Conservation (phyloP, 2,329 filamentous ascomycete species). For the Trichoderma sp. region DNA sequence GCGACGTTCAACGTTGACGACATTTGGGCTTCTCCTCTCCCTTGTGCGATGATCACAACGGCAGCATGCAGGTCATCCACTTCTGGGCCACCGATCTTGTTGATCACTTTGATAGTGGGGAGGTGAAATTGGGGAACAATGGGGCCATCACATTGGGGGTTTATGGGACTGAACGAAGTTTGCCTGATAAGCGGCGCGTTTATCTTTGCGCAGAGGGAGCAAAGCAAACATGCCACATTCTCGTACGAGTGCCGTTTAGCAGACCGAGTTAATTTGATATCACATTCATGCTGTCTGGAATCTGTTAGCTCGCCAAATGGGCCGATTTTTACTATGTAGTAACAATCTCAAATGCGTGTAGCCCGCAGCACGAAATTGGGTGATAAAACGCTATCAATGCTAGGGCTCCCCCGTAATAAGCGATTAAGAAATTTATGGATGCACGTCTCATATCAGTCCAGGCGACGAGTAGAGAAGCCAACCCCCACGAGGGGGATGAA, state of each 20-base stretch:
- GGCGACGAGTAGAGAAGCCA: background rate
- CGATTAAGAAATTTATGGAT: background rate
- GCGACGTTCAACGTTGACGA: constrained; percentile 16
- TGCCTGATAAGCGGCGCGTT: background rate
- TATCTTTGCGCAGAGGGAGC: background rate
- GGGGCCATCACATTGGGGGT: background rate
- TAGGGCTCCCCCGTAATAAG: background rate
- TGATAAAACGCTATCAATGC: constrained; percentile 13
- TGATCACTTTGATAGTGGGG: constrained; percentile 25
- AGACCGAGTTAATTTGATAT: background rate
- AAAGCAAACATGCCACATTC: background rate
- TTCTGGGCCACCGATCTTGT: constrained; percentile 23
- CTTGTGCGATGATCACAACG: constrained; percentile 23
- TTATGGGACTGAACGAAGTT: background rate
- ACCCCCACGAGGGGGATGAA: background rate
- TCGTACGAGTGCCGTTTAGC: constrained; percentile 7
- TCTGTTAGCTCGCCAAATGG: background rate
- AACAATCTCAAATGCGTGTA: background rate
- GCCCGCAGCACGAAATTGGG: constrained; percentile 20
- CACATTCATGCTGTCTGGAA: background rate
- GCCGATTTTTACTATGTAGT: background rate
- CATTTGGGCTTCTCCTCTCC: background rate
- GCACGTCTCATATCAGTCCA: background rate
- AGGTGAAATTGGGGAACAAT: constrained; percentile 19
- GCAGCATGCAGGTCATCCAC: constrained; percentile 21